Conservation (phyloP, 495 filamentous ascomycete genomes). For the Aeminium ludgeri region DNA sequence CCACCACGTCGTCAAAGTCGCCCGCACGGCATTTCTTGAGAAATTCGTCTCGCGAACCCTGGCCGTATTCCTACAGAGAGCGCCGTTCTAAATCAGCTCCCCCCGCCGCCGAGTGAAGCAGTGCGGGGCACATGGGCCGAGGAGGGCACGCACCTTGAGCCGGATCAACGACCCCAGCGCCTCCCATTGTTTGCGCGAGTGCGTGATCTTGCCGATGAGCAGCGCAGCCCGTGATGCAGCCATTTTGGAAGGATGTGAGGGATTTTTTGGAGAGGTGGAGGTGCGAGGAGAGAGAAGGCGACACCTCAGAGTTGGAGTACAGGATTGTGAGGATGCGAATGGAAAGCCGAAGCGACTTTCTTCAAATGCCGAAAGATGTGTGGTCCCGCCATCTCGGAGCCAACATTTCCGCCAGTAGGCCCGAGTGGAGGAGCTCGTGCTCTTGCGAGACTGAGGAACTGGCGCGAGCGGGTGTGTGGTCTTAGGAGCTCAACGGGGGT, state of each 20-base stretch:
- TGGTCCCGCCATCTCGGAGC: no score
- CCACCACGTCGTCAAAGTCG: conserved; percentile 20
- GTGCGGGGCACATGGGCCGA: no score
- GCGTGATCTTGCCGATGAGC: conserved; percentile 21
- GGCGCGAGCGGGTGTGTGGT: no score
- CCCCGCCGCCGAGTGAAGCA: neutral
- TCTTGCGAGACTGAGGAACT: no score
- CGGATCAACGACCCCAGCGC: conserved; percentile 11
- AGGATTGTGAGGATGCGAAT: no score
- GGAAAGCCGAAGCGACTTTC: no score
- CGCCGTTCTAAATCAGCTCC: neutral
- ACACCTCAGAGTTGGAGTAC: neutral
- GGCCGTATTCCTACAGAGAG: conserved; percentile 16
- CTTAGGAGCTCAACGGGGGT: no score
- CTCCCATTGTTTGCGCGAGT: conserved; percentile 23
- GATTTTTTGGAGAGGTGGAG: neutral
- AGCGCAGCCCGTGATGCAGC: conserved; percentile 12
- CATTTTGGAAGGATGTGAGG: conserved; percentile 3
- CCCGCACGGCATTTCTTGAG: conserved; percentile 19
- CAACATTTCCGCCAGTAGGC: no score
- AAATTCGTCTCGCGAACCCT: conserved; percentile 21
- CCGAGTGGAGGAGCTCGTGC: no score
- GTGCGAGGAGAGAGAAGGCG: neutral
- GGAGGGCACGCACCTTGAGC: conserved; percentile 12
- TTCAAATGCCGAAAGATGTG: no score